Conservation (phyloP, 23 red algal species). For the Cyanidium caldarium region DNA sequence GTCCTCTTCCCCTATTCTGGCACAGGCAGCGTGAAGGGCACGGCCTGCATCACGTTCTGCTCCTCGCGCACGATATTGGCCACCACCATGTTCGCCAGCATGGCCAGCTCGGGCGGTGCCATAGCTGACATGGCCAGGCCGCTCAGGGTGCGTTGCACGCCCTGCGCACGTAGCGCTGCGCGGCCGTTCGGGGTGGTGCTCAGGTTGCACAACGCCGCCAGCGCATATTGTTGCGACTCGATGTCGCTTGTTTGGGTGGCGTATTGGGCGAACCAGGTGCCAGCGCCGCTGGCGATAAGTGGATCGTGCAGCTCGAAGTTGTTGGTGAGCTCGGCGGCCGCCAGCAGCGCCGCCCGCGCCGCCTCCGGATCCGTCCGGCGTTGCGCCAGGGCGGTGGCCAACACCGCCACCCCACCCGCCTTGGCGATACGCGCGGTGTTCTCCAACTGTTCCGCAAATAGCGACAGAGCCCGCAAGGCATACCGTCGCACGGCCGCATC, state of each 20-base stretch:
- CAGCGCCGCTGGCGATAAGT: neutral
- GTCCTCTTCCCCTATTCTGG: constrained; percentile 1
- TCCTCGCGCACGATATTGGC: neutral
- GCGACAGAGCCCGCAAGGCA: neutral
- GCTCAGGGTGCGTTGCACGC: constrained; percentile 8
- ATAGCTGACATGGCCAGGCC: neutral
- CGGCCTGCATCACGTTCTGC: constrained; percentile 2
- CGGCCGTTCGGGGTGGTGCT: neutral
- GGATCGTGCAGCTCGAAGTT: constrained; percentile 13
- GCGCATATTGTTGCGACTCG: constrained; percentile 21
- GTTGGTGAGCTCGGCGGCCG: constrained; percentile 15
- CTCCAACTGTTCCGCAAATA: constrained; percentile 15
- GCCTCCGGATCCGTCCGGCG: constrained; percentile 5
- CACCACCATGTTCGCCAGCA: constrained; percentile 3
- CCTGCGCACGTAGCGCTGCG: neutral
- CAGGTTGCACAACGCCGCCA: constrained; percentile 18
- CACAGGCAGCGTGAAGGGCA: neutral
- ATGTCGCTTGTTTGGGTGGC: constrained; percentile 9
- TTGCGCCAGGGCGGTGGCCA: neutral
- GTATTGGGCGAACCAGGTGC: constrained; percentile 8
- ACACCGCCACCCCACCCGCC: neutral
- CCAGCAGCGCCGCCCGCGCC: constrained; percentile 2
- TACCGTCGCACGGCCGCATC: constrained; percentile 6
- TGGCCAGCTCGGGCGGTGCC: neutral
- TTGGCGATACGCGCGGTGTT: constrained; percentile 12